Conservation (phyloP, 805 yeast species). For the Candida qinlingensis region DNA sequence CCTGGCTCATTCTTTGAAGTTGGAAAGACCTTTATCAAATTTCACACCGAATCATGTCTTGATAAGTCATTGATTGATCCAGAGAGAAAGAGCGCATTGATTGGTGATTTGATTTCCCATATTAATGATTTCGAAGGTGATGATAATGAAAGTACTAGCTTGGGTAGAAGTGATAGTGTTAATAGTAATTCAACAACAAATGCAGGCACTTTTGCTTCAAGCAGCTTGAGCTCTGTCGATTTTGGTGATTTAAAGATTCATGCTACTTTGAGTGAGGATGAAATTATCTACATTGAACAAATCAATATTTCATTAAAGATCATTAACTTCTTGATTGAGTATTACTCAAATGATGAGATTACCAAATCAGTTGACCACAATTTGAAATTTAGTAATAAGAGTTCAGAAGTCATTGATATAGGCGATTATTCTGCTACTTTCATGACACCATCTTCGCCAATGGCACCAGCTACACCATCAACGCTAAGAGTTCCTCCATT, state of each 20-base stretch:
- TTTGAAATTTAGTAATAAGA: neutral
- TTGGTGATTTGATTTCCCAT: slow-evolving; percentile 84
- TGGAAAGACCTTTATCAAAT: slow-evolving; percentile 71
- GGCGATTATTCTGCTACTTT: slow-evolving; percentile 25
- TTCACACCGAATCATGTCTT: slow-evolving; percentile 53
- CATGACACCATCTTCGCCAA: slow-evolving; percentile 22
- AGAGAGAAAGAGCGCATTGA: slow-evolving; percentile 53
- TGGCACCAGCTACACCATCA: neutral
- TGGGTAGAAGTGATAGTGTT: slow-evolving; percentile 30
- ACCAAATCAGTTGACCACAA: neutral
- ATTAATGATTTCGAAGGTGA: slow-evolving; percentile 58
- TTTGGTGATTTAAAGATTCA: slow-evolving; percentile 43
- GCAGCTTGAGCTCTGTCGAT: neutral
- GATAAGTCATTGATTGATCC: slow-evolving; percentile 41
- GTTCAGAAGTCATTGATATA: slow-evolving; percentile 6
- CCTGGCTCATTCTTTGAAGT: slow-evolving; percentile 72
- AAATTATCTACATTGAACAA: slow-evolving; percentile 68
- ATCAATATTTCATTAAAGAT: slow-evolving; percentile 53
- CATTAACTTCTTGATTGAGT: slow-evolving; percentile 44
- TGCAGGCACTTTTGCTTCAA: neutral
- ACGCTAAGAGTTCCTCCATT: neutral
- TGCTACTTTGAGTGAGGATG: slow-evolving; percentile 66
- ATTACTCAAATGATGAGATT: slow-evolving; percentile 20
- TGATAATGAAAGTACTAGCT: slow-evolving; percentile 24
- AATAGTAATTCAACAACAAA: neutral